These are phyloP conservation scores for Larix kaempferi DNA, from an alignment of 75 land plant genomes.

Conservation along the genomic window DNA sequence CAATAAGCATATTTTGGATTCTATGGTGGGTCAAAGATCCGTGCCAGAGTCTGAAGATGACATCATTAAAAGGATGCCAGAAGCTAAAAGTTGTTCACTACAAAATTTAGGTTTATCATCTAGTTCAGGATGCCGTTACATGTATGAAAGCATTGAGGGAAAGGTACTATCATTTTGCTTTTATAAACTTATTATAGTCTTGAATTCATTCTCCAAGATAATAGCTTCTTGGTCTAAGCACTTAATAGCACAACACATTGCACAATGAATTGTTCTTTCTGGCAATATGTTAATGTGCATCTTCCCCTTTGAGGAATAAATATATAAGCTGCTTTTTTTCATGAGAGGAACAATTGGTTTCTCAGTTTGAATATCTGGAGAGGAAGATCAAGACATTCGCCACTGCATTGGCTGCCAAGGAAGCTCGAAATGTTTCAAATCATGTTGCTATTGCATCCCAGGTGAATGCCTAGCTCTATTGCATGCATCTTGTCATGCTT, in stretches of 20 bases:
- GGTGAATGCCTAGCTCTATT: slow-evolving; percentile 28
- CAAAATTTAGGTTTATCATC: slow-evolving; percentile 40
- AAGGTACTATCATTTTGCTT: slow-evolving; percentile 42
- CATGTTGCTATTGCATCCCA: slow-evolving; percentile 88
- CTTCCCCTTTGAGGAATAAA: neutral
- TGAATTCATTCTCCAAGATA: neutral
- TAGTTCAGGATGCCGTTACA: slow-evolving; percentile 68
- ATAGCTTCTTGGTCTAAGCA: neutral
- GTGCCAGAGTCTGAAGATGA: slow-evolving; percentile 54
- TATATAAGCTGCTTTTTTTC: neutral
- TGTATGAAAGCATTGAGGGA: slow-evolving; percentile 78
- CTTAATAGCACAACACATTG: neutral
- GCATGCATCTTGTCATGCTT: neutral
- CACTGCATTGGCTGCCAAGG: slow-evolving; percentile 41
- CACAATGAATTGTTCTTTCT: neutral
- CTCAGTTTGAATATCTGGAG: slow-evolving; percentile 74
- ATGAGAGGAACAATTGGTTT: neutral
- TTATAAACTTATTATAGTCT: neutral
- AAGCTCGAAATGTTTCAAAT: slow-evolving; percentile 36
- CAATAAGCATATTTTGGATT: slow-evolving; percentile 29
- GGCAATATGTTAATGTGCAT: neutral
- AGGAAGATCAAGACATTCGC: slow-evolving; percentile 59
- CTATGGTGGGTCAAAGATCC: neutral
- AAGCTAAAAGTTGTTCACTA: slow-evolving; percentile 51
- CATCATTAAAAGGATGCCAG: slow-evolving; percentile 54